A percentile compares a stretch with the other conserved stretches of the same genome.
These are phyloP conservation scores for Artemisia annua DNA, from an alignment of 129 eudicot species.

Conservation along the genomic window DNA sequence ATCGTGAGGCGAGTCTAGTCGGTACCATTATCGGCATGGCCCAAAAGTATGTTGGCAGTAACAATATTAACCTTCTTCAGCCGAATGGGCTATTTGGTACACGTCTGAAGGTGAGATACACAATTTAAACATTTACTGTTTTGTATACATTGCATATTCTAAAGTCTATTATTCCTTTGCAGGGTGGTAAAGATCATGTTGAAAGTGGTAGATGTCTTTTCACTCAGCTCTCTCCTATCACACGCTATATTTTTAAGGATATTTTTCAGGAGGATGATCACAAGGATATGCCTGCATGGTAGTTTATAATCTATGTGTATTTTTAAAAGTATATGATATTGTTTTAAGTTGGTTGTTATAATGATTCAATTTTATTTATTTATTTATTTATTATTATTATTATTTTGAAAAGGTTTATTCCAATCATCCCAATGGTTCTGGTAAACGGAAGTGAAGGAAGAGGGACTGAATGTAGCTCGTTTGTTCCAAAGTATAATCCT, in stretches of 20 bases:
- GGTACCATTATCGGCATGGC: conserved; percentile 78
- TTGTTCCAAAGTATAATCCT: conserved; percentile 65
- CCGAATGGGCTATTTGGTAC: conserved; percentile 76
- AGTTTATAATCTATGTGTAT: background rate
- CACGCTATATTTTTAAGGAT: conserved; percentile 5
- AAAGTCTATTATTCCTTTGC: background rate
- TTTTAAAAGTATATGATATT: no score
- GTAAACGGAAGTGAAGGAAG: conserved; percentile 82
- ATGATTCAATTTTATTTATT: no score
- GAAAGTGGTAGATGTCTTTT: conserved; percentile 58
- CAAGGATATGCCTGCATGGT: conserved; percentile 37
- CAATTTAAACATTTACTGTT: no score
- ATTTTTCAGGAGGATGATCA: no score
- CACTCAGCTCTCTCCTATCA: conserved; percentile 49
- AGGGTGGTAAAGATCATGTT: conserved; percentile 79
- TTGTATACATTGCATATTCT: background rate
- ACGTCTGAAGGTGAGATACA: conserved; percentile 46
- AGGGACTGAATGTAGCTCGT: conserved; percentile 64
- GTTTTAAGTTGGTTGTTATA: no score
- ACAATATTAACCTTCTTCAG: conserved; percentile 57
- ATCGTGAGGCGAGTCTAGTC: conserved; percentile 66
- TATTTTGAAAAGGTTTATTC: background rate
- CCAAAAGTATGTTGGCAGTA: conserved; percentile 64
- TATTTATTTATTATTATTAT: no score
- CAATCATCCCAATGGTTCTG: conserved; percentile 34